Conservation (phyloP, 345 rosid genomes). For the Corchorus olitorius region DNA sequence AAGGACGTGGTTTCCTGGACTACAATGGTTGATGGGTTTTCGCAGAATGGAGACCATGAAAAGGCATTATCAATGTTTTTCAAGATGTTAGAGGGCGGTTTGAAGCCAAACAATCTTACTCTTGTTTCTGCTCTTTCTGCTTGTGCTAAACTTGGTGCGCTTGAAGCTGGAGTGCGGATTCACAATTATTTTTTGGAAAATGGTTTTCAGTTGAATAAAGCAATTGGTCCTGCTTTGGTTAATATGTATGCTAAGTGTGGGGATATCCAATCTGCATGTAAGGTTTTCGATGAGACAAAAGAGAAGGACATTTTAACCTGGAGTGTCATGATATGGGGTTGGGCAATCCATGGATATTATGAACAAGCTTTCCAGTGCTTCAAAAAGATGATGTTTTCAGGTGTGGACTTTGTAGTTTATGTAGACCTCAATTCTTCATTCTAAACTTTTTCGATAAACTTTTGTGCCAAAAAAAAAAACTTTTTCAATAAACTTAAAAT, state of each 20-base stretch:
- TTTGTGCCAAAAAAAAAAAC: no score
- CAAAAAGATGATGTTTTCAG: constrained; percentile 64
- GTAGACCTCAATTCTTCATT: neutral
- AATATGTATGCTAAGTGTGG: constrained; percentile 76
- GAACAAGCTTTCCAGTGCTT: constrained; percentile 56
- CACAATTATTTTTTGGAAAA: constrained; percentile 44
- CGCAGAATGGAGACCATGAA: constrained; percentile 37
- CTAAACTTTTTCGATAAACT: constrained; percentile 2
- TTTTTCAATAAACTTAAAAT: constrained; percentile 1
- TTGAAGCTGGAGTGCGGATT: constrained; percentile 51
- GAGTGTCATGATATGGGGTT: constrained; percentile 76
- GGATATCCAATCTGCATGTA: constrained; percentile 48
- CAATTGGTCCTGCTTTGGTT: constrained; percentile 51
- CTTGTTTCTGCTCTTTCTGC: constrained; percentile 61
- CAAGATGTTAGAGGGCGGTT: constrained; percentile 51
- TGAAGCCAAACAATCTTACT: constrained; percentile 50
- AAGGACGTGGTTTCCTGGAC: constrained; percentile 64
- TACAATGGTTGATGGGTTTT: constrained; percentile 52
- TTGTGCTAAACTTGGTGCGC: constrained; percentile 65
- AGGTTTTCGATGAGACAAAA: constrained; percentile 48
- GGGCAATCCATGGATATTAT: constrained; percentile 56
- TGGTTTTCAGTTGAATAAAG: constrained; percentile 43
- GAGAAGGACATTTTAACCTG: constrained; percentile 55
- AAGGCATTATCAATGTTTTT: constrained; percentile 52
- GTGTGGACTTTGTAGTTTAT: constrained; percentile 27